Base-by-base conservation (phyloP, 768 basidiomycete species). In the Hericium coralloides region DNA sequence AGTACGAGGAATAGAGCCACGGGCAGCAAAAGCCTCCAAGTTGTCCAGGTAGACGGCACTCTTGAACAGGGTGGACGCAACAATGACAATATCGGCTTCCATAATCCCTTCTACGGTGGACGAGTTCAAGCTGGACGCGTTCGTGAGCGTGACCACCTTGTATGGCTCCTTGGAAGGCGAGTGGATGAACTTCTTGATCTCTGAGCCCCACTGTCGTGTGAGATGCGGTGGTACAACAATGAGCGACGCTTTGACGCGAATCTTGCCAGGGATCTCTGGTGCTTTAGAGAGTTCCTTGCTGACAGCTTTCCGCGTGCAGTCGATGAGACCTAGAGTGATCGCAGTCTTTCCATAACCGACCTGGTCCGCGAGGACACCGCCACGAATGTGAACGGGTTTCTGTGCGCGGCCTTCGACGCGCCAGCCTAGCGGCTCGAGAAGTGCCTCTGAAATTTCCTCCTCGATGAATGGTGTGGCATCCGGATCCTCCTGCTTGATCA, bases 331-430 rank as follows among this genome's bases (percentile, higher is more conserved):
- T 26, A 98, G 79, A 2, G 92, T 93, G 61, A 97, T 95, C 20
- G 93, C 94, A 0, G 95, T 98, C 73, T 98, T 98, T 17, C 95
- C 95, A 66, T 98, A 98, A 52, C 95, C 95, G 59, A 98, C 95
- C 73, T 95, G 88, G 65, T 98, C 95, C 12, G 94, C 94, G 48
- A 97, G 81, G 50, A 97, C 94, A 12, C 95, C 94, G 17, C 95
- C 94, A 55, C 89, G 79, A 43, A 97, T 73, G 58, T 72, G 78
- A 53, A 91, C 79, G 0, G 86, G 81, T 37, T 93, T 73, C 62
- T 89, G 83, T 3, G 89, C 93, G 43, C 90, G 85, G 41, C 89
- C 94, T 69, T 97, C 93, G n/a, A 91, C 92, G 62, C 92, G 79
- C 95, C 95, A 98, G 7, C 92, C 90, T 12, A 97, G 73, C 53